phyloP scores from a whole-genome alignment of 2,329 filamentous ascomycete species.

The Colletotrichum ledebouriae region DNA sequence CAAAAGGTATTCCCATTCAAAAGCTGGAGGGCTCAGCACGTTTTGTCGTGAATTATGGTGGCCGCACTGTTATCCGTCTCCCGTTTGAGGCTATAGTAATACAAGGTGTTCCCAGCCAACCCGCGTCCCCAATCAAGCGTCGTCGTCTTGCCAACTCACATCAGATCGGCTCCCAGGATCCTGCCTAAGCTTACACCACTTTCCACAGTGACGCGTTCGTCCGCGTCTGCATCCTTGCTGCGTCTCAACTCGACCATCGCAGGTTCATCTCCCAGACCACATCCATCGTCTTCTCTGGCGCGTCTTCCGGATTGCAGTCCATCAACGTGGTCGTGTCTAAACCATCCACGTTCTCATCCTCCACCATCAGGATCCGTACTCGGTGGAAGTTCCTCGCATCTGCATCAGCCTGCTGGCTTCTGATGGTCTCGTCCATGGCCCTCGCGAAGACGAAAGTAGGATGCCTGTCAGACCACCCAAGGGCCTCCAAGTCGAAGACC shows the following conservation, averaged over 20 bases:
- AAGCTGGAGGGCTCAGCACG: conserved; percentile 40
- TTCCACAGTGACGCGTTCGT: background rate
- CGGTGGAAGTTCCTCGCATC: conserved; percentile 45
- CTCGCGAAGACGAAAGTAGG: conserved; percentile 50
- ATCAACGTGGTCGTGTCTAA: conserved; percentile 30
- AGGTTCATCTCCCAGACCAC: conserved; percentile 5
- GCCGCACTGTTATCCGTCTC: conserved; percentile 35
- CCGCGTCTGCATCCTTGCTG: background rate
- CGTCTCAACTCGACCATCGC: conserved; percentile 15
- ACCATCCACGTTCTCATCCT: conserved; percentile 44
- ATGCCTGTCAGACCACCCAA: conserved; percentile 51
- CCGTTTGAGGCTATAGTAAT: conserved; percentile 35
- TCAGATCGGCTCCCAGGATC: background rate
- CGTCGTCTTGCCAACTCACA: background rate
- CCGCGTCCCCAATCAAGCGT: background rate
- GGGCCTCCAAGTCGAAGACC: conserved; percentile 49
- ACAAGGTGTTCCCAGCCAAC: conserved; percentile 28
- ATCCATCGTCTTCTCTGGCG: conserved; percentile 2
- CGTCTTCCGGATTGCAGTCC: conserved; percentile 25
- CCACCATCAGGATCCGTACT: conserved; percentile 47
- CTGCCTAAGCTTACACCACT: conserved; percentile 2
- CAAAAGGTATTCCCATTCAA: conserved; percentile 41
- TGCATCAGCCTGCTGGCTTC: conserved; percentile 47
- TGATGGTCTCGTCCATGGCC: conserved; percentile 48
- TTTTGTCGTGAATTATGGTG: conserved; percentile 33